Evolutionary conservation across 345 rosid species (phyloP).

Genomic region (Citrus australasica): DNA sequence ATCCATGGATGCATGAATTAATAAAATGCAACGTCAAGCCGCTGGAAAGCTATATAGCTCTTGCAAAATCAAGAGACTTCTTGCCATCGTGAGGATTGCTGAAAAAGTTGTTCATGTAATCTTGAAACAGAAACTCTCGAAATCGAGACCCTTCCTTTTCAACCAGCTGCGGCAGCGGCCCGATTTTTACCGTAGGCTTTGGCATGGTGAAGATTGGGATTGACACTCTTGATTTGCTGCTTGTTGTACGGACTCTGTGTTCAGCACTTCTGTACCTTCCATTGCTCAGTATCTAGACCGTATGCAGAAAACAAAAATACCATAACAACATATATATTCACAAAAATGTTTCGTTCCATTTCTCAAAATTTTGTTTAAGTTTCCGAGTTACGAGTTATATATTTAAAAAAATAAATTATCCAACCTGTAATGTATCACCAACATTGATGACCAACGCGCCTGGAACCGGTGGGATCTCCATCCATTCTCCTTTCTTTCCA

Average conservation of each 20-base stretch:
- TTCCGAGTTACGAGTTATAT: too few species aligned
- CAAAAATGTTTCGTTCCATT: too few species aligned
- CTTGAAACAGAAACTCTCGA: conserved; percentile 36
- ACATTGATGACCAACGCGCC: conserved; percentile 21
- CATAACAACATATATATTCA: too few species aligned
- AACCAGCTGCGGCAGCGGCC: conserved; percentile 43
- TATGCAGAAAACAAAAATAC: neutral
- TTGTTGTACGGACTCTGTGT: conserved; percentile 51
- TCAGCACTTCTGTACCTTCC: conserved; percentile 60
- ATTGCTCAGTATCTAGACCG: conserved; percentile 48
- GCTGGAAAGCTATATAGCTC: neutral
- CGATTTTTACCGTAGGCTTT: conserved; percentile 32
- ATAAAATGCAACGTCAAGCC: too few species aligned
- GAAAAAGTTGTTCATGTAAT: conserved; percentile 55
- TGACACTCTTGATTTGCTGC: conserved; percentile 45
- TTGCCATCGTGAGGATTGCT: conserved; percentile 51
- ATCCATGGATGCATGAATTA: neutral
- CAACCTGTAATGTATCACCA: conserved; percentile 16
- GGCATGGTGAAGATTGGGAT: conserved; percentile 54
- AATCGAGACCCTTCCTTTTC: conserved; percentile 44
- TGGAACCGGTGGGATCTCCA: conserved; percentile 13
- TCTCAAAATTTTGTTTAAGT: too few species aligned
- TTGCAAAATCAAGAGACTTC: conserved; percentile 46
- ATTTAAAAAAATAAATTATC: too few species aligned
- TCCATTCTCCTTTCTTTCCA: conserved; percentile 11